Evolutionary conservation across 129 eudicot genomes (phyloP).

Genomic region (Erigeron canadensis): DNA sequence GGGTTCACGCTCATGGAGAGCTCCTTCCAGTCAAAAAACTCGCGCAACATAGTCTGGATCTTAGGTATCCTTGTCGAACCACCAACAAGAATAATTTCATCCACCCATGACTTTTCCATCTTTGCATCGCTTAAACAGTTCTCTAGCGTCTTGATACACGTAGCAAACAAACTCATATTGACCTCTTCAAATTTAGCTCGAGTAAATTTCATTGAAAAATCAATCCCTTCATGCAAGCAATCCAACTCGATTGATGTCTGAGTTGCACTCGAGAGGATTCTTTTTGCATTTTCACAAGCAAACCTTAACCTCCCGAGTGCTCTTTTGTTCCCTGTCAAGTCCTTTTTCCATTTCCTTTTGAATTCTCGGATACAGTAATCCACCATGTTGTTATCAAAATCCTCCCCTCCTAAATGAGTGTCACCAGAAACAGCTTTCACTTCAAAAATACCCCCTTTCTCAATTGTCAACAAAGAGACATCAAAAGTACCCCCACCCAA

Average conservation of each 20-base stretch:
- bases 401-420: constrained; percentile 27
- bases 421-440: constrained; percentile 23
- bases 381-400: constrained; percentile 26
- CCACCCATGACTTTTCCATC: constrained; percentile 11
- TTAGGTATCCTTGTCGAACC: constrained; percentile 22
- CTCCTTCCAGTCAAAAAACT: neutral
- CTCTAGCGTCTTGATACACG: neutral
- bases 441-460: neutral
- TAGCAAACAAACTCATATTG: neutral
- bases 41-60: constrained; percentile 3
- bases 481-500: constrained; percentile 26
- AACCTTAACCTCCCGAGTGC: constrained; percentile 17
- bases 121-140: constrained; percentile 14
- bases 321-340: constrained; percentile 5
- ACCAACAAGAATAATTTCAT: constrained; percentile 18
- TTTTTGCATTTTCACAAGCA: constrained; percentile 25
- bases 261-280: constrained; percentile 7
- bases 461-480: constrained; percentile 10
- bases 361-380: constrained; percentile 1
- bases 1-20: constrained; percentile 20
- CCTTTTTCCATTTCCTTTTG: constrained; percentile 19
- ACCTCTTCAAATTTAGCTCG: constrained; percentile 26
- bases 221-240: constrained; percentile 21
- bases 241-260: constrained; percentile 22
- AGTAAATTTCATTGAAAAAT: constrained; percentile 20